These are phyloP conservation scores for Hypholoma fasciculare DNA, from an alignment of 768 basidiomycete genomes.

Conservation along the genomic window DNA sequence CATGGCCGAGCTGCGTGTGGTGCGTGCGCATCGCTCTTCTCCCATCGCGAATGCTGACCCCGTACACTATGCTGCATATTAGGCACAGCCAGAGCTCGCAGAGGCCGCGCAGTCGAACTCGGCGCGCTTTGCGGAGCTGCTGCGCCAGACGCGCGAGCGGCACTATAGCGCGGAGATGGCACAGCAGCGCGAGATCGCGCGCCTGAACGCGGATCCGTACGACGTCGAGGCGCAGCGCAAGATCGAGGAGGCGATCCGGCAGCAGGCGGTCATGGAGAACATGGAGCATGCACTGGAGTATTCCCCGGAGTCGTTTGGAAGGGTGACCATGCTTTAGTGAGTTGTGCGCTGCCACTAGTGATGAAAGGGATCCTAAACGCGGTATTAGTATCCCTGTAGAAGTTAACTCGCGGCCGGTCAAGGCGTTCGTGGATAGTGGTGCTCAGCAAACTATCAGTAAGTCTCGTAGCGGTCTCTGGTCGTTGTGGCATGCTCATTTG, in stretches of 20 bases:
- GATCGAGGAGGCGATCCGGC: slow-evolving; percentile 92
- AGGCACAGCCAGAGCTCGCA: slow-evolving; percentile 85
- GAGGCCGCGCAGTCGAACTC: slow-evolving; percentile 69
- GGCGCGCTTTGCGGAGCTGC: slow-evolving; percentile 70
- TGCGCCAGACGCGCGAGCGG: slow-evolving; percentile 60
- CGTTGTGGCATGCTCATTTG: neutral
- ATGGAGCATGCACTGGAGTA: slow-evolving; percentile 93
- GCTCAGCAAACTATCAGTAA: slow-evolving; percentile 96
- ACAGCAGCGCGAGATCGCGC: slow-evolving; percentile 60
- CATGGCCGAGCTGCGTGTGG: slow-evolving; percentile 72
- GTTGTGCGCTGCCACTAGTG: slow-evolving; percentile 26
- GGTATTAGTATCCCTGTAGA: slow-evolving; percentile 79
- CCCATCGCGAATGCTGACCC: neutral
- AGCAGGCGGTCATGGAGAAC: slow-evolving; percentile 89
- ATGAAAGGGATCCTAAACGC: neutral
- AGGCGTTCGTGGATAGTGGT: slow-evolving; percentile 98
- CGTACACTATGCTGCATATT: neutral
- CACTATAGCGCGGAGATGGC: slow-evolving; percentile 53
- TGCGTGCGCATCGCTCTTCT: slow-evolving; percentile 29
- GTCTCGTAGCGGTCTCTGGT: slow-evolving; percentile 21
- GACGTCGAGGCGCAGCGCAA: slow-evolving; percentile 88
- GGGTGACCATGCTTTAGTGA: slow-evolving; percentile 96
- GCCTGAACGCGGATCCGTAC: slow-evolving; percentile 85
- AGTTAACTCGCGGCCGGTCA: slow-evolving; percentile 87
- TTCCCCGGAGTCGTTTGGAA: slow-evolving; percentile 90